These are phyloP conservation scores for grape (Vitis vinifera) DNA, from an alignment of 164 flowering plant species.

Conservation along the genomic window DNA sequence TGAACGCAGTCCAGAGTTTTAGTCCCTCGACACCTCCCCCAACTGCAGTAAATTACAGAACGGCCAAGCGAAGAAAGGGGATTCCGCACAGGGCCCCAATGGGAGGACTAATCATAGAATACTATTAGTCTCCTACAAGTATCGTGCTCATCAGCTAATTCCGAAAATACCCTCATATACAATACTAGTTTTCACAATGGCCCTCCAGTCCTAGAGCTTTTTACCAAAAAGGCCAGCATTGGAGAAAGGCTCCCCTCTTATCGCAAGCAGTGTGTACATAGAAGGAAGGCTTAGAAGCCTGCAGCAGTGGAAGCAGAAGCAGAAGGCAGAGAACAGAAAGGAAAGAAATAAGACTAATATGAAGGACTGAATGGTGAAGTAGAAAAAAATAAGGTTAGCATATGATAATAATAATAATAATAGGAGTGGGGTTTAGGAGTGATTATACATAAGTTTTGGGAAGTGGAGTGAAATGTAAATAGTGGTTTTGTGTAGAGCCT, in stretches of 20 bases:
- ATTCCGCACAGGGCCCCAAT: constrained; percentile 90
- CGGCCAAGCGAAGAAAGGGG: constrained; percentile 88
- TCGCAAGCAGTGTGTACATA: constrained; percentile 9
- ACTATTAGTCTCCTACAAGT: constrained; percentile 16
- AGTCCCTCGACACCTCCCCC: constrained; percentile 89
- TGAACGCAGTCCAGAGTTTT: constrained; percentile 54
- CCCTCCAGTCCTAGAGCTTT: constrained; percentile 10
- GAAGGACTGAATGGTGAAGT: not conserved
- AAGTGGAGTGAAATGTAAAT: constrained; percentile 13
- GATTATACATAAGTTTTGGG: constrained; percentile 28
- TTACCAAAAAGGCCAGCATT: constrained; percentile 3
- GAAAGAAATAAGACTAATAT: not conserved
- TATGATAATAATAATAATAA: not conserved
- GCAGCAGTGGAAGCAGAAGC: not conserved
- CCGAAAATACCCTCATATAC: constrained; percentile 4
- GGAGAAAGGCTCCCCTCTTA: not conserved
- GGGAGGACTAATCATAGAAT: constrained; percentile 66
- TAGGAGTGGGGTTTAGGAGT: constrained; percentile 8
- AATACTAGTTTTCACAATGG: constrained; percentile 1
- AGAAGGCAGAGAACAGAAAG: not conserved
- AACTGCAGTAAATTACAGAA: constrained; percentile 54
- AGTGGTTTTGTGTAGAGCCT: not conserved
- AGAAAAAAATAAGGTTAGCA: not conserved
- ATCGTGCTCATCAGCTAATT: too few species aligned
- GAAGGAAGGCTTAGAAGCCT: constrained; percentile 2